These are phyloP conservation scores for Penicilliopsis zonata DNA, from an alignment of 495 filamentous ascomycete genomes.

Conservation along the genomic window DNA sequence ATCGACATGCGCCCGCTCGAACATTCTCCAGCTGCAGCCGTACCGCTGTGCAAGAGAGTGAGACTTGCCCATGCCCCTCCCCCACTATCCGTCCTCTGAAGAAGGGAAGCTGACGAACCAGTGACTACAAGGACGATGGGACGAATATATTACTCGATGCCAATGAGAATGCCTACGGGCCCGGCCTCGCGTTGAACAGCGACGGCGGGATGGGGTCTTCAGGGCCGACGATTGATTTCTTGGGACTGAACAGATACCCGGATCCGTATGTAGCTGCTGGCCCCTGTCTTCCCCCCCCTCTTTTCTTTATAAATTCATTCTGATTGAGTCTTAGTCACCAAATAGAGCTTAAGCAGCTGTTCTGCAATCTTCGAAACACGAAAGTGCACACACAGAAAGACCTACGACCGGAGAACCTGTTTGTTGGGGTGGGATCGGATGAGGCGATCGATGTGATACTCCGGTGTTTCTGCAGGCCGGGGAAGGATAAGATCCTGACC, in stretches of 20 bases:
- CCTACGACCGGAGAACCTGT: constrained; percentile 75
- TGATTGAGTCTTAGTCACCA: too few relatives aligned
- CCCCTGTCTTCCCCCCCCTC: not conserved
- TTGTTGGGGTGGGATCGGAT: constrained; percentile 90
- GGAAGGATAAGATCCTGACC: constrained; percentile 77
- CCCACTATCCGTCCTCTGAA: not conserved
- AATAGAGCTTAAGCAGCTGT: constrained; percentile 64
- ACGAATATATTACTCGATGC: constrained; percentile 94
- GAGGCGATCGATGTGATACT: constrained; percentile 92
- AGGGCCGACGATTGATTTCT: constrained; percentile 49
- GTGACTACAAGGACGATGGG: constrained; percentile 98
- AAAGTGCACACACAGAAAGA: constrained; percentile 62
- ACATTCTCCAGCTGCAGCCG: constrained; percentile 71
- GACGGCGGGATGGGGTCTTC: constrained; percentile 31
- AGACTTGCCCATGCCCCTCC: not conserved
- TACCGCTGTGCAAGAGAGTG: constrained; percentile 80
- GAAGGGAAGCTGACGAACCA: constrained; percentile 29
- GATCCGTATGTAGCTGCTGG: constrained; percentile 55
- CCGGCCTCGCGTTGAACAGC: constrained; percentile 42
- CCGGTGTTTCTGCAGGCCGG: constrained; percentile 82
- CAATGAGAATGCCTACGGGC: constrained; percentile 95
- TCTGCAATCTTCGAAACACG: constrained; percentile 82
- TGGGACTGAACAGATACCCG: constrained; percentile 84
- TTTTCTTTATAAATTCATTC: constrained; percentile 1
- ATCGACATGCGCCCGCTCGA: constrained; percentile 67